Conservation (phyloP, 805 yeast genomes). For the Phaffomyces thermotolerans region DNA sequence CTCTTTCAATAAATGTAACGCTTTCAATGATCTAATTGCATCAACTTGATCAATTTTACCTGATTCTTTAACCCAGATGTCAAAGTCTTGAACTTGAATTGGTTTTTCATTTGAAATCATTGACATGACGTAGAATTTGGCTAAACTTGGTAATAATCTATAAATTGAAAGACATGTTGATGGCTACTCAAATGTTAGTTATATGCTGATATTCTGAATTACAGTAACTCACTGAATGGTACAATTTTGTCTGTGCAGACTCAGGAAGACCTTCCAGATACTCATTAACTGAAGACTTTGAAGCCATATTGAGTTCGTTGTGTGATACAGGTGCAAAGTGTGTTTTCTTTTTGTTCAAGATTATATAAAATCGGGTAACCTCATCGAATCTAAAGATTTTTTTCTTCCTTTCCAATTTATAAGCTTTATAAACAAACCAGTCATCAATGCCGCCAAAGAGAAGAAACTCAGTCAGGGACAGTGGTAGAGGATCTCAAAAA, state of each 20-base stretch:
- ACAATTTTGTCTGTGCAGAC: constrained; percentile 73
- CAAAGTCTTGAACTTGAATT: constrained; percentile 57
- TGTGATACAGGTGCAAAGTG: too few relatives aligned
- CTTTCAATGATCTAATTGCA: constrained; percentile 67
- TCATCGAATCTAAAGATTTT: constrained; percentile 6
- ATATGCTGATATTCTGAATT: neutral
- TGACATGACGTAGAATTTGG: constrained; percentile 82
- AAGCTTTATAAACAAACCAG: neutral
- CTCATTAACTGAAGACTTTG: constrained; percentile 59
- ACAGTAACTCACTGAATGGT: constrained; percentile 43
- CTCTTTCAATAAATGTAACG: constrained; percentile 70
- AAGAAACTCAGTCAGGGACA: constrained; percentile 14
- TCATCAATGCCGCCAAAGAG: constrained; percentile 19
- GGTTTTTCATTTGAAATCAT: constrained; percentile 79
- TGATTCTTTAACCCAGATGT: constrained; percentile 63
- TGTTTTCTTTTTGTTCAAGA: too few relatives aligned
- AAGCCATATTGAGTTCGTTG: constrained; percentile 11
- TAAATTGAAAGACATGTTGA: constrained; percentile 94
- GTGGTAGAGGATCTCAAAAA: constrained; percentile 5
- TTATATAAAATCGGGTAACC: constrained; percentile 14
- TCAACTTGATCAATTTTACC: constrained; percentile 55
- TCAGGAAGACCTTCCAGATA: constrained; percentile 88
- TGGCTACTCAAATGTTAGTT: constrained; percentile 33
- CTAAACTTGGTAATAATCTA: constrained; percentile 79
- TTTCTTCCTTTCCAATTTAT: neutral